These are phyloP conservation scores for Yamadazyma takamatsuzukensis DNA, from an alignment of 805 yeast genomes.

Conservation along the genomic window DNA sequence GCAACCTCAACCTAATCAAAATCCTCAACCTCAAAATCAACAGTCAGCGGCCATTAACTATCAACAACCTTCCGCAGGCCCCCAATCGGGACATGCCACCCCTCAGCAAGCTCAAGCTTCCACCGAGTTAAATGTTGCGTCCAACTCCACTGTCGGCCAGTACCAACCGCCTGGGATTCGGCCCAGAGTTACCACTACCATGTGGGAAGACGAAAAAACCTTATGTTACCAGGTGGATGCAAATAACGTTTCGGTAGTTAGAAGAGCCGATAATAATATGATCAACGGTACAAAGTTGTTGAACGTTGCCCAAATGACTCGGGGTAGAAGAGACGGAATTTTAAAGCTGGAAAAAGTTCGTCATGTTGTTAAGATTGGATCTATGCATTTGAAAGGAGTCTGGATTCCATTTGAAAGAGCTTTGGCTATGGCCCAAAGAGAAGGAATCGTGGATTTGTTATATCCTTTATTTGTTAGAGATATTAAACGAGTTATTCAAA, in stretches of 20 bases:
- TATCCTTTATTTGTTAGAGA: slow-evolving; percentile 73
- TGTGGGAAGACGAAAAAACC: slow-evolving; percentile 89
- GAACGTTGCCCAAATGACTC: slow-evolving; percentile 82
- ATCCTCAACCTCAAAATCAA: neutral
- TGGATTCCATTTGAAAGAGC: slow-evolving; percentile 90
- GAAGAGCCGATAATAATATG: slow-evolving; percentile 83
- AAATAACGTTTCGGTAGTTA: slow-evolving; percentile 72
- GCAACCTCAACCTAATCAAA: neutral
- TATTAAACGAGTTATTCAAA: slow-evolving; percentile 53
- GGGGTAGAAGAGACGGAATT: slow-evolving; percentile 84
- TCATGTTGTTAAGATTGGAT: slow-evolving; percentile 80
- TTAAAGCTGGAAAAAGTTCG: slow-evolving; percentile 72
- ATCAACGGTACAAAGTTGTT: slow-evolving; percentile 80
- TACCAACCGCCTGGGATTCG: slow-evolving; percentile 46
- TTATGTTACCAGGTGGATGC: slow-evolving; percentile 84
- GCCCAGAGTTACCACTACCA: slow-evolving; percentile 76
- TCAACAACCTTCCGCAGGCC: neutral
- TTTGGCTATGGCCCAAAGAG: slow-evolving; percentile 73
- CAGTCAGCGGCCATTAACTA: neutral
- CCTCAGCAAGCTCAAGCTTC: neutral
- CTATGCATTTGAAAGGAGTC: slow-evolving; percentile 85
- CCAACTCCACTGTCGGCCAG: slow-evolving; percentile 36
- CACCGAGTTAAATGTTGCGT: neutral
- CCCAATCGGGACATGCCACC: neutral
- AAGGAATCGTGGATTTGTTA: slow-evolving; percentile 63